Base-by-base conservation (phyloP, 2,329 filamentous ascomycete species). In the Clonostachys byssicola region DNA sequence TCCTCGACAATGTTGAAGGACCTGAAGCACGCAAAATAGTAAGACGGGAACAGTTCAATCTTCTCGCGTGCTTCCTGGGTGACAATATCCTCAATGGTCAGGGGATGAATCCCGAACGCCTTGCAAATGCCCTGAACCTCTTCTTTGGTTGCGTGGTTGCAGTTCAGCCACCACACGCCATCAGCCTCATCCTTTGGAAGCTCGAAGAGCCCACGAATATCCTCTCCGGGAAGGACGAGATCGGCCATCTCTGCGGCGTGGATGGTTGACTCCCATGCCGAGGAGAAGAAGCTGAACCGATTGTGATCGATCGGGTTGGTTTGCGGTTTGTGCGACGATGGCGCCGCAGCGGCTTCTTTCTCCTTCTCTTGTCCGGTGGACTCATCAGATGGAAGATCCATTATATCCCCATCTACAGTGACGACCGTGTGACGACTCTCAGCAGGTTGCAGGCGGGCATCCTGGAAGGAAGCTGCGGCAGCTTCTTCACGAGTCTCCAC, bases 161-260 rank as follows among this genome's bases (percentile, higher is more conserved):
- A 86, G 60, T 99, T 95, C 44, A 99, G 77, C 94, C 94, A 99
- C 92, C 92, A 99, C n/a, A 96, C 92, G 58, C 92, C 92, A 56
- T 91, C 78, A 3, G 71, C 66, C 51, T 83, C 80, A 33, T 78
- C 76, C 45, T 76, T 82, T 7, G 82, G 82, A 34, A 85, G 72
- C 34, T 75, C 73, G 62, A 99, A 99, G 12, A 99, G 81, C 48
- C 91, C 90, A 34, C 89, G 86, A 57, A 97, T 88, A 49, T 87
- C 88, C 64, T 96, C 94, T 9, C 91, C 92, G 3, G 92, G 91
- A 48, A 96, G 83, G 5, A 96, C 80, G 9, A 96, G 78, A 57
- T 92, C 92, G 17, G 89, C 90, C 52, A 99, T 80, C 56, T 95
- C 90, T 2, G 88, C 81, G 14, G 92, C 90, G 61, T 96, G 92